Base-by-base conservation (phyloP, 257 asterid genomes). In the Solanum chilense region DNA sequence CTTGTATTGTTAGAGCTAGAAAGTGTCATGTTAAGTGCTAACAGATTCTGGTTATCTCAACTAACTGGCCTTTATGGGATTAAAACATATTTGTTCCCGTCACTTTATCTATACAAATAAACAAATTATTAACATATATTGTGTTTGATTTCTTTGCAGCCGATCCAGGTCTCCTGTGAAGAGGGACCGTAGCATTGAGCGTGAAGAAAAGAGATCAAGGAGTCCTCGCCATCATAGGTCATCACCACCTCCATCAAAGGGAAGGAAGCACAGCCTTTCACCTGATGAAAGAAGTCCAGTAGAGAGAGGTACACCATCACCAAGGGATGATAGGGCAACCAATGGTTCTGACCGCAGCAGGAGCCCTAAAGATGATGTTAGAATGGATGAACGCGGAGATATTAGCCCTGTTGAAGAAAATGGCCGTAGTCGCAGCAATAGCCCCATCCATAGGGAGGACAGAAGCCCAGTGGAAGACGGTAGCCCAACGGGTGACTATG, bases 91-190 rank as follows among this genome's bases (percentile, higher is more conserved):
- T 31, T 49, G 6, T 81, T 20, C 11, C 60, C 85, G 6, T 10
- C 70, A 11, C 29, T 9, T 18, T 31, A 78, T 47, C 64, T 13
- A 25, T 4, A 77, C 31, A 78, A 78, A 27, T 47, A 45, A 78
- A 27, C 5, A n/a, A 41, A 10, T 18, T 47, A 80, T 18, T 29
- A 49, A 80, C 69, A 49, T 12, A 29, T 49, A 56, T 7, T 45
- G 20, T 35, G n/a, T 82, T 27, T 16, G 39, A 18, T 58, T 44
- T 85, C 58, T 31, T 64, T 86, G 89, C 93, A 92, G 94, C 87
- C 92, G 90, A 87, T 93, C 95, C 15, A 93, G 92, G 90, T 91
- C 95, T 64, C 94, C 93, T 14, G 86, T 84, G 75, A 91, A 87
- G 90, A 89, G 92, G 87, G 94, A 91, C 37, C 92, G 89, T 25